phyloP scores from a whole-genome alignment of 1,284 basidiomycete species.

The Microbotryum violaceum region DNA sequence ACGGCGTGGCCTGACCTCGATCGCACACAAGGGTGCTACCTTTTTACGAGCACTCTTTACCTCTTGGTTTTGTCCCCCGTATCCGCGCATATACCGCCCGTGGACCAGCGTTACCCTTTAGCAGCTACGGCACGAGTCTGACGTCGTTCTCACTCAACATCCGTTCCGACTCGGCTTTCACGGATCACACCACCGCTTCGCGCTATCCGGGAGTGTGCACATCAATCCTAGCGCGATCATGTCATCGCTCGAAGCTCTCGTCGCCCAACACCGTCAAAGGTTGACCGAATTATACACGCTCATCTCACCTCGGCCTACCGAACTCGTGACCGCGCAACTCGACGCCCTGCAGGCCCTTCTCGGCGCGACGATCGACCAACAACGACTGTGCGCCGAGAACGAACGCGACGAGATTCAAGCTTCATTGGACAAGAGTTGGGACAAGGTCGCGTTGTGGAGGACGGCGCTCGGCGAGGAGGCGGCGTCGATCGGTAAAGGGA shows the following conservation, averaged over 20 bases:
- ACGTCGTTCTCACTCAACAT: too few species aligned
- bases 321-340: constrained; percentile 9
- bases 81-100: too few species aligned
- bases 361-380: constrained; percentile 11
- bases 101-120: too few species aligned
- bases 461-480: constrained; percentile 19
- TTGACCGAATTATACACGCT: constrained; percentile 11
- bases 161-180: too few species aligned
- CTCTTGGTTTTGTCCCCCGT: too few species aligned
- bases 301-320: constrained; percentile 8
- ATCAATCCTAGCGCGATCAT: too few species aligned
- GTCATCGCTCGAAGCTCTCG: constrained; percentile 1
- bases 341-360: not conserved
- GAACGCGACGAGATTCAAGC: constrained; percentile 14
- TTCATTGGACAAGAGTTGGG: not conserved
- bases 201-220: too few species aligned
- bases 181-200: too few species aligned
- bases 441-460: constrained; percentile 19
- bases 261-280: not conserved
- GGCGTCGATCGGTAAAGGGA: not conserved
- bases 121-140: too few species aligned
- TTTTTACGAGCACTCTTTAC: too few species aligned
- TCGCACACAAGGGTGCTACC: too few species aligned
- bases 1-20: too few species aligned
- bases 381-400: constrained; percentile 11